Percentiles rank a stretch among this genome's conserved stretches.
phyloP scores from a whole-genome alignment of 768 basidiomycete species.

The Royoungia palumana region DNA sequence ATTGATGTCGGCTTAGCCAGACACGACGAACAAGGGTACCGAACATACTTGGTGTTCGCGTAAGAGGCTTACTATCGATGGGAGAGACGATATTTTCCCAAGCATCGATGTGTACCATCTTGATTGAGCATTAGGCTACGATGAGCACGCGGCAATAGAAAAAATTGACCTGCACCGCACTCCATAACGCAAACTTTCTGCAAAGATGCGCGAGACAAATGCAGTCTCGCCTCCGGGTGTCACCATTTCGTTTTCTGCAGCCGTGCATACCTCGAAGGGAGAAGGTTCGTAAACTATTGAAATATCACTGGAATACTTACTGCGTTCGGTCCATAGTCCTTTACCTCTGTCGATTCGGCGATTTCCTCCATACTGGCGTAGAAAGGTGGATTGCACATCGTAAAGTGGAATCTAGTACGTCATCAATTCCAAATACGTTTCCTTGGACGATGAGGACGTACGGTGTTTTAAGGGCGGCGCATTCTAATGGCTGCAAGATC shows the following conservation, averaged over 20 bases:
- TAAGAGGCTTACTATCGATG: conserved; percentile 55
- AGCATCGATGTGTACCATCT: conserved; percentile 94
- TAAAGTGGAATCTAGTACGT: conserved; percentile 58
- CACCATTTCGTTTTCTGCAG: conserved; percentile 84
- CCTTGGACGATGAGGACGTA: background rate
- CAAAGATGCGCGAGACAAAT: conserved; percentile 76
- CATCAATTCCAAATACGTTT: background rate
- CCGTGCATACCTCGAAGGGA: conserved; percentile 70
- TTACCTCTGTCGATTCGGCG: conserved; percentile 50
- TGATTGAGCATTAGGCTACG: background rate
- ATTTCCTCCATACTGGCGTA: conserved; percentile 77
- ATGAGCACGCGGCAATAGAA: background rate
- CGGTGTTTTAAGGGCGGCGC: conserved; percentile 1
- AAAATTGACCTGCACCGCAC: conserved; percentile 52
- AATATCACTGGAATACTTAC: conserved; percentile 40
- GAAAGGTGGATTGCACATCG: conserved; percentile 98
- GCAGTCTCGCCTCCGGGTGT: conserved; percentile 79
- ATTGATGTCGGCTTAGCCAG: background rate
- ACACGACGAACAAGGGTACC: background rate
- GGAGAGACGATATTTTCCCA: conserved; percentile 78
- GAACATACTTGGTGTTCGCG: conserved; percentile 41
- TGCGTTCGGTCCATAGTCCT: conserved; percentile 65
- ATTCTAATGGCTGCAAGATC: conserved; percentile 40
- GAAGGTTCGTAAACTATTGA: background rate
- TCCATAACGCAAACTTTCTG: conserved; percentile 58